Conservation (phyloP, 78 protist species). For the Protostelium mycophagum region DNA sequence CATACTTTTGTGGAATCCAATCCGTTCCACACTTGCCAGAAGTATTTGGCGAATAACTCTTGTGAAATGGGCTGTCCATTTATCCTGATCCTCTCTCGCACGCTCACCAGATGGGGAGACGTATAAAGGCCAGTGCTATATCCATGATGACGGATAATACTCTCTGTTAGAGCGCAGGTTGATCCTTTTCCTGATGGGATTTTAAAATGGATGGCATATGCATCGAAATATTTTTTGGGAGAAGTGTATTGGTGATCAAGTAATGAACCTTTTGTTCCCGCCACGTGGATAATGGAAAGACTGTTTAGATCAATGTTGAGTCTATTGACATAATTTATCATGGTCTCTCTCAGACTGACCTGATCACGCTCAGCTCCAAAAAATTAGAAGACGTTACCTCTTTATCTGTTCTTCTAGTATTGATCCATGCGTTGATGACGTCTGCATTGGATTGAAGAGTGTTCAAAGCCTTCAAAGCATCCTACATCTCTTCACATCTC, state of each 20-base stretch:
- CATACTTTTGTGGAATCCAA: not conserved
- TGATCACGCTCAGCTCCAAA: not conserved
- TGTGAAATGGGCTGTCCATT: constrained; percentile 62
- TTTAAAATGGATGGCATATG: no score
- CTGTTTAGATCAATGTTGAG: not conserved
- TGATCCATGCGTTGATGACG: not conserved
- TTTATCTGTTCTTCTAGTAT: not conserved
- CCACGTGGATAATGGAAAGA: constrained; percentile 71
- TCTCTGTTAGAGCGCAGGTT: constrained; percentile 67
- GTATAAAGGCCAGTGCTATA: constrained; percentile 77
- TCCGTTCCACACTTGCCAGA: constrained; percentile 53
- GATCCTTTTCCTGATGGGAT: constrained; percentile 74
- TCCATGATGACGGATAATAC: constrained; percentile 66
- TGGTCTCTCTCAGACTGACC: not conserved
- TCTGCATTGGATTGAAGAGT: not conserved
- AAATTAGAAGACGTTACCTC: not conserved
- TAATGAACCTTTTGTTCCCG: constrained; percentile 78
- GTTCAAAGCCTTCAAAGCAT: not conserved
- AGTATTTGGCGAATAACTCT: constrained; percentile 56
- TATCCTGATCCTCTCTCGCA: constrained; percentile 77
- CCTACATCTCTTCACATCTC: no score
- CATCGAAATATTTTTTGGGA: no score
- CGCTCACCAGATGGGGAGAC: constrained; percentile 78
- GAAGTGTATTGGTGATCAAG: not conserved
- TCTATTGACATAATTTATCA: not conserved